Evolutionary conservation across 2,329 filamentous ascomycete species (phyloP).

Genomic region (Aspergillus versicolor): DNA sequence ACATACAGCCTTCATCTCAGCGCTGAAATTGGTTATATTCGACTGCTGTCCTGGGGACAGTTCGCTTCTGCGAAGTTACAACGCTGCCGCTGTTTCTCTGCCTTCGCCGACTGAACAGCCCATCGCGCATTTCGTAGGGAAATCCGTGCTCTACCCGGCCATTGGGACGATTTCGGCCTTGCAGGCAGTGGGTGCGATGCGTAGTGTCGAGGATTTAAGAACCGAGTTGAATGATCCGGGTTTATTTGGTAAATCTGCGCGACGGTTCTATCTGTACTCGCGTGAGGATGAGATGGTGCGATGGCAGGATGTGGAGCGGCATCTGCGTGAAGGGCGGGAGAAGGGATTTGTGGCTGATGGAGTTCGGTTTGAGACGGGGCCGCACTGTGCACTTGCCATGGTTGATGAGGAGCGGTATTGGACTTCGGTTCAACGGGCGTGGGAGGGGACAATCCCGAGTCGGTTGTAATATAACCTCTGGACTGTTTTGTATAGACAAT

Average conservation of each 20-base stretch:
- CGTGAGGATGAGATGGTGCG: constrained; percentile 19
- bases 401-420: constrained; percentile 8
- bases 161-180: constrained; percentile 15
- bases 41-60: constrained; percentile 17
- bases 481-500: no score
- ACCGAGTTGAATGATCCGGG: constrained; percentile 17
- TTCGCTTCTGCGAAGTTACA: constrained; percentile 9
- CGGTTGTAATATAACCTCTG: neutral
- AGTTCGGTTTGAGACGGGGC: constrained; percentile 16
- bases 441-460: neutral
- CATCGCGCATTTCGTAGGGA: constrained; percentile 13
- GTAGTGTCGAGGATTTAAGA: constrained; percentile 15
- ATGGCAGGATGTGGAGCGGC: constrained; percentile 21
- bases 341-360: constrained; percentile 13
- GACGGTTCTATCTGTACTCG: constrained; percentile 22
- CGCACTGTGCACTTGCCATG: constrained; percentile 22
- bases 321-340: constrained; percentile 15
- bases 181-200: constrained; percentile 13
- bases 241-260: constrained; percentile 13
- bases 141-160: constrained; percentile 17
- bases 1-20: neutral
- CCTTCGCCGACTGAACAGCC: neutral
- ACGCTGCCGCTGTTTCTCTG: constrained; percentile 14
- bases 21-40: constrained; percentile 8
- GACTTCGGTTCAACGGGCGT: neutral